These are phyloP conservation scores for Physcomitrellopsis africana DNA, from an alignment of 225 moss, liverwort and hornwort genomes.

Conservation along the genomic window DNA sequence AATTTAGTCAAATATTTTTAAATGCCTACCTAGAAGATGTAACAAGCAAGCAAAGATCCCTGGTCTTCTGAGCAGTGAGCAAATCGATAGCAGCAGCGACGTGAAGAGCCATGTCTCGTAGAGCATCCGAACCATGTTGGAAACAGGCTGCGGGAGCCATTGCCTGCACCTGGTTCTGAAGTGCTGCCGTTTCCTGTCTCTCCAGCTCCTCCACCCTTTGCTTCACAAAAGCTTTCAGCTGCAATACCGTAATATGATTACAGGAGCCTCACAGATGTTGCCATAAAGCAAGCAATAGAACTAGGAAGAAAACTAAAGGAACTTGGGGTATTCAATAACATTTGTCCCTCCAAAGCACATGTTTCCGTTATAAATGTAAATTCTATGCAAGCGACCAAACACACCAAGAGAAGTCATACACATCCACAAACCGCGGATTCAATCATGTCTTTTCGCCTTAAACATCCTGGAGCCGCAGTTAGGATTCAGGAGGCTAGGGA, in stretches of 20 bases:
- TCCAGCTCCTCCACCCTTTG: conserved; percentile 86
- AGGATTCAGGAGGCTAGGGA: neutral
- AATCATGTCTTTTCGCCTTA: neutral
- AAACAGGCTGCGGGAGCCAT: conserved; percentile 79
- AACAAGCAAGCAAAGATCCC: conserved; percentile 81
- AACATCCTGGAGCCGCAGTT: conserved; percentile 6
- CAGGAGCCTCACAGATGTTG: neutral
- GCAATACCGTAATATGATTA: conserved; percentile 17
- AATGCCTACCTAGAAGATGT: conserved; percentile 78
- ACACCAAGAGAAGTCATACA: neutral
- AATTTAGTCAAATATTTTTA: conserved; percentile 3
- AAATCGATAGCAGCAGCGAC: conserved; percentile 63
- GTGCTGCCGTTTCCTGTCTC: conserved; percentile 71
- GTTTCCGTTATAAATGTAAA: neutral
- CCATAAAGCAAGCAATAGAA: neutral
- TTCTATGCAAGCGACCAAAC: neutral
- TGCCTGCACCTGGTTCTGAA: conserved; percentile 96
- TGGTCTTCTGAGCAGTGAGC: conserved; percentile 79
- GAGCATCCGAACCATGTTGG: conserved; percentile 87
- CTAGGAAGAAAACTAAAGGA: neutral
- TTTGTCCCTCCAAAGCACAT: neutral
- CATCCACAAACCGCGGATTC: neutral
- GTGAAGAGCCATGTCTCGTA: conserved; percentile 72
- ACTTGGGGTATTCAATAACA: conserved; percentile 1
- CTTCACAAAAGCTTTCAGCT: conserved; percentile 94